Conservation (phyloP, 2,329 filamentous ascomycete species). For the Coniochaeta ligniaria region DNA sequence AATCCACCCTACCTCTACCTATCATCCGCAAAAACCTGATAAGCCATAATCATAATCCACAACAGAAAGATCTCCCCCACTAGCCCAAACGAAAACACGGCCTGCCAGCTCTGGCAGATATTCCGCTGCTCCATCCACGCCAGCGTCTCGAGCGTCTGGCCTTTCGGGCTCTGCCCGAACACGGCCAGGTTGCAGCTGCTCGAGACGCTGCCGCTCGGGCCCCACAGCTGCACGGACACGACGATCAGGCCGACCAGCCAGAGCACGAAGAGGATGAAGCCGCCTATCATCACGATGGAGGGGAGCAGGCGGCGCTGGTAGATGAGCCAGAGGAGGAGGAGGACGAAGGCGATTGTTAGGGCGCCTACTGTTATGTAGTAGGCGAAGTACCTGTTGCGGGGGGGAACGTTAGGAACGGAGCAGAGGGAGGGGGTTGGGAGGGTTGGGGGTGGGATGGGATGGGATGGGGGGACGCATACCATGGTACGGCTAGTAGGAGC, state of each 20-base stretch:
- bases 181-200: slow-evolving; percentile 53
- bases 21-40: slow-evolving; percentile 49
- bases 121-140: slow-evolving; percentile 57
- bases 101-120: slow-evolving; percentile 59
- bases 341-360: slow-evolving; percentile 60
- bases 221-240: slow-evolving; percentile 56
- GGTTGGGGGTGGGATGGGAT: too few relatives aligned
- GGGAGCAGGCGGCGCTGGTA: slow-evolving; percentile 53
- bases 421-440: background rate
- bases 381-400: slow-evolving; percentile 51
- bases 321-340: slow-evolving; percentile 56
- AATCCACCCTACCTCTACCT: slow-evolving; percentile 1
- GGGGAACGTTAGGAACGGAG: background rate
- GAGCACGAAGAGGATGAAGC: slow-evolving; percentile 59
- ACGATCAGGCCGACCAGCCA: slow-evolving; percentile 61
- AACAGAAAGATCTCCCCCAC: slow-evolving; percentile 53
- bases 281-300: slow-evolving; percentile 55
- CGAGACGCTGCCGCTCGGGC: slow-evolving; percentile 50
- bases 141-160: slow-evolving; percentile 46
- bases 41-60: slow-evolving; percentile 64
- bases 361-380: slow-evolving; percentile 54
- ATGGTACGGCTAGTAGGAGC: slow-evolving; percentile 48
- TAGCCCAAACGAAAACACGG: slow-evolving; percentile 56
- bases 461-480: slow-evolving; percentile 35
- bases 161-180: slow-evolving; percentile 40